Evolutionary conservation across 2,329 filamentous ascomycete species (phyloP).

Genomic region (Aspergillus viridinutans): DNA sequence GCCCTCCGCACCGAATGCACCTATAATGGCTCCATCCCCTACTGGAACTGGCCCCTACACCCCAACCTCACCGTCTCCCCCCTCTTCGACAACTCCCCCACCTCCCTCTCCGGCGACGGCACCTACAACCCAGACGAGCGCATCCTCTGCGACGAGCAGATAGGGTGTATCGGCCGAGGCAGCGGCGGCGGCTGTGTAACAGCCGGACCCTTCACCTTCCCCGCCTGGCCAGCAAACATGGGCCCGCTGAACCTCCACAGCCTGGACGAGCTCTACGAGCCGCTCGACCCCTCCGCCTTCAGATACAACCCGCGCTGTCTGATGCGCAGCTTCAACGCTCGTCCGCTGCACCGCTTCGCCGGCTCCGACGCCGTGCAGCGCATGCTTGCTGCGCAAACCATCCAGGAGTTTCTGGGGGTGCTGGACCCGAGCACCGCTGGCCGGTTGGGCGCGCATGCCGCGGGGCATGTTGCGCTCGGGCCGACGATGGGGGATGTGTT

Average conservation of each 20-base stretch:
- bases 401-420: neutral
- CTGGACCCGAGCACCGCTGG: neutral
- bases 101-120: slow-evolving; percentile 1
- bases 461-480: neutral
- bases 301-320: slow-evolving; percentile 13
- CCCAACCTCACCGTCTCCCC: slow-evolving; percentile 1
- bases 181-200: slow-evolving; percentile 12
- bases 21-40: slow-evolving; percentile 12
- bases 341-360: neutral
- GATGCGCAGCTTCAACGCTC: neutral
- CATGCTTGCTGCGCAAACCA: neutral
- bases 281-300: slow-evolving; percentile 1
- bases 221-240: slow-evolving; percentile 5
- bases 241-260: slow-evolving; percentile 5
- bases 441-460: neutral
- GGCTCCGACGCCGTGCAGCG: neutral
- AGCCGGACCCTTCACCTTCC: slow-evolving; percentile 8
- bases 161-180: slow-evolving; percentile 1
- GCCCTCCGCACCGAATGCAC: slow-evolving; percentile 13
- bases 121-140: neutral
- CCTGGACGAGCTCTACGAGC: neutral
- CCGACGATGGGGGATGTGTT: neutral
- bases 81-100: slow-evolving; percentile 8
- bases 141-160: neutral
- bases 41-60: slow-evolving; percentile 15